phyloP scores from a whole-genome alignment of 108 stramenopile species.

The Skeletonema tropicum region DNA sequence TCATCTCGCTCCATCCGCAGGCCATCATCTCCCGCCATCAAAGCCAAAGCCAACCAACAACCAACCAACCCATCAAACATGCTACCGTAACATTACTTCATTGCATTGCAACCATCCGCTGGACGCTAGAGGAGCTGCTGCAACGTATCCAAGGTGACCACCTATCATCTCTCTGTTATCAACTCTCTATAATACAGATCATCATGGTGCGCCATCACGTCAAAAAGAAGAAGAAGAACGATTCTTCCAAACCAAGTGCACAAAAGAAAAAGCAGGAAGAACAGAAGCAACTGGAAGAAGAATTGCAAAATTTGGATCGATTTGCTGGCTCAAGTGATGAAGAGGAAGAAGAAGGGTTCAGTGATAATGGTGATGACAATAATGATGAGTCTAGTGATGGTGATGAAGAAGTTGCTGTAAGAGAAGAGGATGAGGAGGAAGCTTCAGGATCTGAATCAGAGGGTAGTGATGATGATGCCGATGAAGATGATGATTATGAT shows the following conservation, averaged over 20 bases:
- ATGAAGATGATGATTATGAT: slow-evolving; percentile 35
- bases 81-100: no score
- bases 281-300: slow-evolving; percentile 15
- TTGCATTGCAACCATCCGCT: no score
- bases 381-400: slow-evolving; percentile 29
- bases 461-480: slow-evolving; percentile 17
- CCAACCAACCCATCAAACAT: not conserved
- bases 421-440: slow-evolving; percentile 25
- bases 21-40: not conserved
- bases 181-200: not conserved
- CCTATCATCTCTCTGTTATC: not conserved
- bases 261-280: slow-evolving; percentile 25
- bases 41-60: not conserved
- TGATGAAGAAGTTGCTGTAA: not conserved
- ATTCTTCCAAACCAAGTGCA: slow-evolving; percentile 4
- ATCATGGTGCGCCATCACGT: slow-evolving; percentile 48
- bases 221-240: slow-evolving; percentile 48
- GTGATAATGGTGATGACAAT: not conserved
- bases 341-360: slow-evolving; percentile 34
- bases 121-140: no score
- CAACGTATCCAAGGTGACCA: not conserved
- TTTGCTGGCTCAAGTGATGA: slow-evolving; percentile 90
- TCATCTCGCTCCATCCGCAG: no score
- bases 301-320: slow-evolving; percentile 64
- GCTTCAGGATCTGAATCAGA: slow-evolving; percentile 14